Base-by-base conservation (phyloP, 768 basidiomycete genomes). In the Gloeostereum incarnatum region DNA sequence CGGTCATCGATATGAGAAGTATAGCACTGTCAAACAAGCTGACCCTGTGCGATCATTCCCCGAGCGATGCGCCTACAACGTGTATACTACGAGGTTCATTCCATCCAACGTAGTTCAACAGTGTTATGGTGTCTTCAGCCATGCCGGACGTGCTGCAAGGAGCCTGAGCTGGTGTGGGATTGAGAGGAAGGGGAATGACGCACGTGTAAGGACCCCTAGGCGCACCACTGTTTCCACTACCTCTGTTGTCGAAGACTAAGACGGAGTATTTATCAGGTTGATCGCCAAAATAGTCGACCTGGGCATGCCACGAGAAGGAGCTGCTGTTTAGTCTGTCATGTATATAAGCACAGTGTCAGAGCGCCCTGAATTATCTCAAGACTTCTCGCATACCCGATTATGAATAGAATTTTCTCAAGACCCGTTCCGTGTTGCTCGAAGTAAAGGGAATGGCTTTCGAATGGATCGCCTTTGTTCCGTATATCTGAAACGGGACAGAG, bases 1-100 rank as follows among this genome's bases (percentile, higher is more conserved):
- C 40, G 33, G 45, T 22, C 10, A 35, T 25, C 21, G n/a, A 30
- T 16, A 42, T 17, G 23, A 14, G 24, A 42, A 35, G 36, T 32
- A 16, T 18, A 10, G 10, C 29, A 35, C 17, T 18, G 13, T 6
- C 16, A 18, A 18, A 17, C 17, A 14, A 23, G 39, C 47, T 22
- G 42, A 81, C 82, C 80, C 59, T 85, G 81, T 0, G 83, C 75
- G 35, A 87, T 85, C 87, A 89, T 90, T 4, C 87, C 87, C 88
- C 88, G 4, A 91, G 55, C 26, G 83, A 87, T 17, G 75, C 58
- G 6, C 88, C 82, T 16, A 90, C 78, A 22, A 90, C 56, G 49
- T 89, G 78, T 5, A 91, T 31, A 34, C 69, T 68, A 4, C 71
- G 70, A 7, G 71, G 57, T 5, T 53, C 65, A 0, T 71, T 85